A percentile compares a stretch with the other conserved stretches of the same genome.
phyloP scores from a whole-genome alignment of 805 yeast species.

The Danielozyma ontarioensis region DNA sequence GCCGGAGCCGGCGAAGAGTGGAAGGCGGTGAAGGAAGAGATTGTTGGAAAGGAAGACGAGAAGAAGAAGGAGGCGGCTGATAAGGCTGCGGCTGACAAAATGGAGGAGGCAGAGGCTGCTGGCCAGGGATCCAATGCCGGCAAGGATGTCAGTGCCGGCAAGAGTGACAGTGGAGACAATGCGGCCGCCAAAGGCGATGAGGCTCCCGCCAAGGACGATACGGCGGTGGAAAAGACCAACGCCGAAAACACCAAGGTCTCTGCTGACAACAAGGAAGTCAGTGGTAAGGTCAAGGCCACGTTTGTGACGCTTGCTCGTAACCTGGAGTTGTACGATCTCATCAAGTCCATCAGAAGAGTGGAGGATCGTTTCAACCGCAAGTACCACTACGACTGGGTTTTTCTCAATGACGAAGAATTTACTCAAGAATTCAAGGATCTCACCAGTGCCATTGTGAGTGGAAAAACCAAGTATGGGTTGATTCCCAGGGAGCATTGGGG shows the following conservation, averaged over 20 bases:
- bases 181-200: not conserved
- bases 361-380: conserved; percentile 86
- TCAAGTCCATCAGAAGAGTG: conserved; percentile 64
- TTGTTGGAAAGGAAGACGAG: not conserved
- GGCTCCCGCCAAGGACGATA: not conserved
- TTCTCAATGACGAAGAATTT: conserved; percentile 83
- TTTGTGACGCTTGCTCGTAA: conserved; percentile 79
- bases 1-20: not conserved
- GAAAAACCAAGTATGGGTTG: conserved; percentile 69
- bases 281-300: conserved; percentile 59
- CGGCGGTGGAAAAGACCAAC: not conserved
- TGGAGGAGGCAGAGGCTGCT: not conserved
- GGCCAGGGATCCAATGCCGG: no score
- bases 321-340: conserved; percentile 57
- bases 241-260: conserved; percentile 4
- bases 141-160: not conserved
- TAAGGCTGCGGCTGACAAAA: not conserved
- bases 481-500: conserved; percentile 88
- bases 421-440: conserved; percentile 71
- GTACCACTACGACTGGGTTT: conserved; percentile 91
- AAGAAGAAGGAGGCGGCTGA: conserved; percentile 2
- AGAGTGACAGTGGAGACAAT: no score
- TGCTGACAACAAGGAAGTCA: conserved; percentile 4
- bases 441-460: conserved; percentile 67
- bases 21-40: not conserved